Conservation (phyloP, 192 early-diverging fungal species). For the Paraglomus brasilianum region DNA sequence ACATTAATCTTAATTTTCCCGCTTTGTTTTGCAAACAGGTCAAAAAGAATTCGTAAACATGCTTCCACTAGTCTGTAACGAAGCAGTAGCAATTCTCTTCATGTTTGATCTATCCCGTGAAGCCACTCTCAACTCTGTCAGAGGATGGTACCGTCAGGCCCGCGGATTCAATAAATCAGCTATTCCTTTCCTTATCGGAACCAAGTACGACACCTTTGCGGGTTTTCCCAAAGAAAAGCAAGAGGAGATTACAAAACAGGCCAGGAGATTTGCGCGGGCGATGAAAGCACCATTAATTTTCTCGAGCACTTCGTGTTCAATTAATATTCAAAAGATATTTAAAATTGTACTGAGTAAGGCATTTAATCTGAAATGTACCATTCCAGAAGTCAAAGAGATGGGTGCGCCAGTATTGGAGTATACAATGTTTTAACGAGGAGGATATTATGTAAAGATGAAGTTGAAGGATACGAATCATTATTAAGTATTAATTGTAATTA, state of each 20-base stretch:
- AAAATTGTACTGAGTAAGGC: constrained; percentile 93
- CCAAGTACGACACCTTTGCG: constrained; percentile 94
- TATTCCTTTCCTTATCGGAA: constrained; percentile 92
- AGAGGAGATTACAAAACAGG: constrained; percentile 90
- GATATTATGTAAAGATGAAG: too few species aligned
- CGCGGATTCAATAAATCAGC: constrained; percentile 94
- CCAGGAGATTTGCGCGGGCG: constrained; percentile 83
- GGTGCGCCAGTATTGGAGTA: constrained; percentile 94
- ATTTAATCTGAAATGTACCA: constrained; percentile 91
- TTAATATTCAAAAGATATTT: constrained; percentile 97
- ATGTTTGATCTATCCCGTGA: constrained; percentile 95
- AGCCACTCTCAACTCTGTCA: constrained; percentile 88
- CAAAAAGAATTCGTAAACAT: constrained; percentile 97
- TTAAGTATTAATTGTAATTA: too few species aligned
- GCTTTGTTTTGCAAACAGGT: constrained; percentile 44
- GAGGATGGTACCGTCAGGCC: constrained; percentile 97
- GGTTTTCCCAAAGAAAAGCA: constrained; percentile 84
- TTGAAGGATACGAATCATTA: too few species aligned
- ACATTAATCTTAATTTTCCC: background rate
- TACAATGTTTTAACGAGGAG: background rate
- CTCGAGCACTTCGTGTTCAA: constrained; percentile 89
- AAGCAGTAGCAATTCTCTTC: constrained; percentile 92
- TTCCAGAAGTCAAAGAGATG: constrained; percentile 87
- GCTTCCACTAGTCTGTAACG: constrained; percentile 95
- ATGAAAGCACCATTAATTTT: constrained; percentile 95